Conservation (phyloP, 139 green algal species). For the Diplosphaera chodatii region DNA sequence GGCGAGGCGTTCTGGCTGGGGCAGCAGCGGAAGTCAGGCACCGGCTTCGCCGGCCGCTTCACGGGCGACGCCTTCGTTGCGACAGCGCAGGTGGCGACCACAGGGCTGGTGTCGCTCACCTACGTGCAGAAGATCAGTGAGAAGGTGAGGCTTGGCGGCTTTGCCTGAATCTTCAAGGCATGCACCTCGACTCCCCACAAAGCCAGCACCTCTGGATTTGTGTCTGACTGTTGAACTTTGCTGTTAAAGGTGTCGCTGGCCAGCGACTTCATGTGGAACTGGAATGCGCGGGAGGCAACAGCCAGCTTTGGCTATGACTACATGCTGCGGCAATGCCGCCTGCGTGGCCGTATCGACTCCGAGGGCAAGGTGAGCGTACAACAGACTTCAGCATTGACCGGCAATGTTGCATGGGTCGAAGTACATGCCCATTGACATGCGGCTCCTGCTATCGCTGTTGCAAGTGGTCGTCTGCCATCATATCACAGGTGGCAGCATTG, state of each 20-base stretch:
- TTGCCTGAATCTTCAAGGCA: too few relatives aligned
- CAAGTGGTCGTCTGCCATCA: constrained; percentile 33
- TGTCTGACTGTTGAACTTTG: neutral
- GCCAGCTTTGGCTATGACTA: constrained; percentile 97
- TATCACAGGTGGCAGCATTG: constrained; percentile 64
- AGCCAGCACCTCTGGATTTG: neutral
- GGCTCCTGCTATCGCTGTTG: too few relatives aligned
- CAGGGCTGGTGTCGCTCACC: constrained; percentile 81
- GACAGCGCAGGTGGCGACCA: constrained; percentile 86
- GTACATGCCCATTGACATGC: too few relatives aligned
- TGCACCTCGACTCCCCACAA: neutral
- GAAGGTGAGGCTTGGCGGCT: constrained; percentile 52
- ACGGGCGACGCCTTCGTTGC: constrained; percentile 48
- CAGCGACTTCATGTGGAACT: constrained; percentile 92
- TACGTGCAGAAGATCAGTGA: constrained; percentile 91
- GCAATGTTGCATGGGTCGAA: too few relatives aligned
- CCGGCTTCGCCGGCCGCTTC: constrained; percentile 67
- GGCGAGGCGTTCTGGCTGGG: constrained; percentile 94
- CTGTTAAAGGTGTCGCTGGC: constrained; percentile 65
- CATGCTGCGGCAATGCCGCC: constrained; percentile 74
- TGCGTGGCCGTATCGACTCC: constrained; percentile 74
- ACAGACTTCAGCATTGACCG: too few relatives aligned
- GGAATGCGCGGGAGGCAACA: constrained; percentile 75
- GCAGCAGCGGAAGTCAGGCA: constrained; percentile 66
- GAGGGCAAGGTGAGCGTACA: constrained; percentile 33